A percentile compares a stretch with the other conserved stretches of the same genome.
These are phyloP conservation scores for Veloporphyrellus conicus DNA, from an alignment of 1,284 basidiomycete species.

Conservation along the genomic window DNA sequence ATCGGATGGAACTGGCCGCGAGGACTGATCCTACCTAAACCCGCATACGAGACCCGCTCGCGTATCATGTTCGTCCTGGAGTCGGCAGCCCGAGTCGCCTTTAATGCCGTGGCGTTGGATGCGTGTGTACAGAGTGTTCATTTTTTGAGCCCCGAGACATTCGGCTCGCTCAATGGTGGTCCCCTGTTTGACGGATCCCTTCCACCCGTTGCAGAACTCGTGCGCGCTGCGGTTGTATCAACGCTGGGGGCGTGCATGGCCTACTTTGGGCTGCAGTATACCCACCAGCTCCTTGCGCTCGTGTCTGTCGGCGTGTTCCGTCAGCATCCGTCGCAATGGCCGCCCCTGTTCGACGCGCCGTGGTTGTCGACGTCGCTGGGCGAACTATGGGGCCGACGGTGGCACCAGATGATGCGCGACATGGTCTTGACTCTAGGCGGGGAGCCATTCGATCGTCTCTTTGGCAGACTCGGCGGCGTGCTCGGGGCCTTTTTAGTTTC, in stretches of 20 bases:
- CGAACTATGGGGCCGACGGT: constrained; percentile 44
- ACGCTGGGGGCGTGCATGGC: constrained; percentile 40
- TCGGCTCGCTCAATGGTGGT: constrained; percentile 27
- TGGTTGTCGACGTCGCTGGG: constrained; percentile 39
- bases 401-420: constrained; percentile 42
- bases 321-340: constrained; percentile 38
- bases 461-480: constrained; percentile 45
- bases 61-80: constrained; percentile 12
- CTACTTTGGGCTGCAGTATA: constrained; percentile 43
- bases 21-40: constrained; percentile 16
- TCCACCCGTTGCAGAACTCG: constrained; percentile 39
- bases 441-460: constrained; percentile 28
- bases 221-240: constrained; percentile 40
- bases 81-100: not conserved
- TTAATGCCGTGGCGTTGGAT: constrained; percentile 18
- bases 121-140: constrained; percentile 12
- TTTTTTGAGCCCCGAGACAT: constrained; percentile 13
- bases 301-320: constrained; percentile 38
- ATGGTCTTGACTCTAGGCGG: constrained; percentile 34
- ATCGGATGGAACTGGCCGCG: constrained; percentile 30
- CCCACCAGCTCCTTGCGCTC: constrained; percentile 42
- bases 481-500: constrained; percentile 56
- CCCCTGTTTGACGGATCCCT: constrained; percentile 48
- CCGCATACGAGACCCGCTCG: constrained; percentile 7
- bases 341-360: constrained; percentile 38